Conservation (phyloP, 257 asterid species). For the Vinca minor region DNA sequence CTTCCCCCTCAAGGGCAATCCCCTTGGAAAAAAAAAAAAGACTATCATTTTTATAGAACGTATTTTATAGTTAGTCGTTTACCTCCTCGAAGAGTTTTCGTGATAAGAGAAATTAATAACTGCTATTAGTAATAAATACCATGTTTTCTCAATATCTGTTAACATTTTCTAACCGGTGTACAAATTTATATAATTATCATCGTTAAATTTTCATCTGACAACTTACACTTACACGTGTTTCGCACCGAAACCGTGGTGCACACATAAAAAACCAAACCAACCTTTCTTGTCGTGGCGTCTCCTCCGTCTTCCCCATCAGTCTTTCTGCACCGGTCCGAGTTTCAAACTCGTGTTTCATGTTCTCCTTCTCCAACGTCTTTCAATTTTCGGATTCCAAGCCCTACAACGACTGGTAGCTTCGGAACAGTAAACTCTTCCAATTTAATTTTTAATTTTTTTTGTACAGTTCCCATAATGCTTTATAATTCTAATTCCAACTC, state of each 20-base stretch:
- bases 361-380: neutral
- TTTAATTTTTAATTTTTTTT: neutral
- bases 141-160: no score
- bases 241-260: no score
- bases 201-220: no score
- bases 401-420: neutral
- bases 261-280: neutral
- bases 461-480: neutral
- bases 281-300: constrained; percentile 1
- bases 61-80: no score
- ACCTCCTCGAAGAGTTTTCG: no score
- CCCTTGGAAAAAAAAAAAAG: no score
- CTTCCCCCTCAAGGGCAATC: no score
- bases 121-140: no score
- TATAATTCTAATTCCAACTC: neutral
- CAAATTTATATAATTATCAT: no score
- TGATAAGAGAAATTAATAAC: no score
- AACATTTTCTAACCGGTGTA: neutral
- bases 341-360: constrained; percentile 3
- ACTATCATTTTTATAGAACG: no score
- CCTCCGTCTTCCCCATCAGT: neutral
- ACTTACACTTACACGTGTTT: no score
- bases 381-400: neutral
- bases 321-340: constrained; percentile 7
- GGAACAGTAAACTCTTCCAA: neutral